Percentiles rank a stretch among this genome's conserved stretches.
Evolutionary conservation across 306 rosid species (phyloP).

Genomic region (Ormosia semicastrata): DNA sequence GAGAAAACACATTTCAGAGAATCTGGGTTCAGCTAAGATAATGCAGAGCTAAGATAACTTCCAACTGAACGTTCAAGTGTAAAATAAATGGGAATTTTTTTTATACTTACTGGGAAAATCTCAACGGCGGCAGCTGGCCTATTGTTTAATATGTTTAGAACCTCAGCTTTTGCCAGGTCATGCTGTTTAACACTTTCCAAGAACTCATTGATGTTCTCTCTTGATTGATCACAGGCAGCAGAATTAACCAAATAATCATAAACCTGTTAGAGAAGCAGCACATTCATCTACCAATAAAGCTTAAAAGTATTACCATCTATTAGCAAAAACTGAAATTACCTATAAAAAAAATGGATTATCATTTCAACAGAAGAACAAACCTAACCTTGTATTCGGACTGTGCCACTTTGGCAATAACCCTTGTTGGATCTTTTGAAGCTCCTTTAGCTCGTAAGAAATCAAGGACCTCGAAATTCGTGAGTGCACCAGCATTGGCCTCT

Average conservation of each 20-base stretch:
- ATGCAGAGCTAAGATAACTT: neutral
- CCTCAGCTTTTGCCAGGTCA: conserved; percentile 71
- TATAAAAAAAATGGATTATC: neutral
- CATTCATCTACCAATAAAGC: neutral
- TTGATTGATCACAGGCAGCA: conserved; percentile 57
- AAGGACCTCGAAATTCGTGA: conserved; percentile 74
- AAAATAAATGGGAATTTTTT: neutral
- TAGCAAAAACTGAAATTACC: neutral
- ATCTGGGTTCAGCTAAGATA: neutral
- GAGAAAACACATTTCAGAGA: neutral
- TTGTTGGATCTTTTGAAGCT: conserved; percentile 60
- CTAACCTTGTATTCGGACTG: conserved; percentile 73
- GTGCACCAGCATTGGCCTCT: conserved; percentile 55
- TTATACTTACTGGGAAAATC: conserved; percentile 45
- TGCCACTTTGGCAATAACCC: conserved; percentile 63
- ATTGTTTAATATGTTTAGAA: conserved; percentile 67
- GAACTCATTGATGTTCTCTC: conserved; percentile 53
- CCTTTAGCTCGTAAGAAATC: conserved; percentile 71
- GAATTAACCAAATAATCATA: conserved; percentile 67
- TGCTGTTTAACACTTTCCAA: conserved; percentile 40
- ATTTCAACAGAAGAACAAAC: neutral
- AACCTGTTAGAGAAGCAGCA: conserved; percentile 39
- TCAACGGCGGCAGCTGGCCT: conserved; percentile 56
- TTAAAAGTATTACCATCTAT: neutral
- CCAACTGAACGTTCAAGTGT: neutral